Base-by-base conservation (phyloP, 2,329 filamentous ascomycete species). In the Scytalidium sp. region DNA sequence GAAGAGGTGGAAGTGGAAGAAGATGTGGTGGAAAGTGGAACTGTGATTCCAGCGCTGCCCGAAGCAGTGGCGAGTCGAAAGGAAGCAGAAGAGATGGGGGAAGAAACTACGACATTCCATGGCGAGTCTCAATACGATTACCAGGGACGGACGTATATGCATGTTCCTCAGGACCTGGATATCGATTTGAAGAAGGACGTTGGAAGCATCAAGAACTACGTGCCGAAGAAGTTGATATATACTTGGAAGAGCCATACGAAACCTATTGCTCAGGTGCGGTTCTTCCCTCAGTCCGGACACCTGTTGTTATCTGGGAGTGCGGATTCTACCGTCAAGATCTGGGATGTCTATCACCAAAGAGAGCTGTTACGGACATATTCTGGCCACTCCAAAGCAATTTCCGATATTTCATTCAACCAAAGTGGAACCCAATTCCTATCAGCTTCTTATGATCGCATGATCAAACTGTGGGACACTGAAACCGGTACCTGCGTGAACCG, bases 401-500 rank as follows among this genome's bases (percentile, higher is more conserved):
- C 92, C 22, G 93, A 97, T 65, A 83, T 94, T 41, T 87, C 87
- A 60, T 97, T 97, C 80, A 91, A 92, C 62, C 78, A 78, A 3
- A 80, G 83, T 25, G 94, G 94, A 46, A 88, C 83, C 10, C 88
- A 88, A 48, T 99, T 99, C 75, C 72, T 99, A 21, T 92, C 92
- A 2, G 88, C 89, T 1, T 94, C 90, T 15, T 99, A 95, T 68
- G 94, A 99, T 68, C 87, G 93, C 47, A 87, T 90, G 74, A 97
- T 97, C 75, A 97, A 97, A 71, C 79, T 99, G 23, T 99, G 94
- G 94, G 94, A 99, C 63, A 97, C 93, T 1, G 94, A 99, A 70
- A 97, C 90, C 19, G 94, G 94, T 42, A 79, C 85, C 60, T 97
- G 93, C 64, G 74, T 96, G 57, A 86, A 83, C 62, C 90, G 90